These are phyloP conservation scores for Guadua angustifolia DNA, from an alignment of 176 grass and related monocot species.

Conservation along the genomic window DNA sequence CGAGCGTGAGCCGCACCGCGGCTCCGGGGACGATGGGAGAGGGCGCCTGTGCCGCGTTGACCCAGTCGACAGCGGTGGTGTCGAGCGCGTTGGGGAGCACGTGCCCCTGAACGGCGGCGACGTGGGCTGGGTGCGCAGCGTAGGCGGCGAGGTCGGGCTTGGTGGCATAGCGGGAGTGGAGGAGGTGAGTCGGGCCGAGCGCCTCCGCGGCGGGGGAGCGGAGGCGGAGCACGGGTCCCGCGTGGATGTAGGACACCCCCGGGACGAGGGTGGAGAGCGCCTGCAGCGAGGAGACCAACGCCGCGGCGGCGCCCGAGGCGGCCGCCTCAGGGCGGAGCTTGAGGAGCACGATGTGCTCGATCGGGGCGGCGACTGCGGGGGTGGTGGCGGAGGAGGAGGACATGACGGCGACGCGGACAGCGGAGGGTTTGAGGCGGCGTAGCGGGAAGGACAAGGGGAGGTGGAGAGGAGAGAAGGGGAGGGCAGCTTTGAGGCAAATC, in stretches of 20 bases:
- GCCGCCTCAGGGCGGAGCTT: conserved; percentile 61
- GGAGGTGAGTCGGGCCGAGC: conserved; percentile 70
- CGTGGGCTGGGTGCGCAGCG: conserved; percentile 68
- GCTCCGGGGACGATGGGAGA: conserved; percentile 49
- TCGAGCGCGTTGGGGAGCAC: conserved; percentile 74
- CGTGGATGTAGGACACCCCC: conserved; percentile 69
- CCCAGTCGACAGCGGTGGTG: conserved; percentile 79
- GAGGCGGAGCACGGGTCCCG: conserved; percentile 68
- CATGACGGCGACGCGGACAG: conserved; percentile 33
- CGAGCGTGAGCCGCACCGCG: conserved; percentile 72
- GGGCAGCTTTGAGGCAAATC: conserved; percentile 40
- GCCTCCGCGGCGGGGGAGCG: conserved; percentile 72
- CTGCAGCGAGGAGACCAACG: conserved; percentile 66
- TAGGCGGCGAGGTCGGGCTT: conserved; percentile 81
- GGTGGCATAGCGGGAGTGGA: conserved; percentile 80
- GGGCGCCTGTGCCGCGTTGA: conserved; percentile 48
- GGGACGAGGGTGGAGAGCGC: conserved; percentile 61
- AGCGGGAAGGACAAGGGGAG: conserved; percentile 31
- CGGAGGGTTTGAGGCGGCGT: conserved; percentile 46
- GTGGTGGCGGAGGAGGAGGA: background rate
- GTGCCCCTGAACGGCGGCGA: conserved; percentile 67
- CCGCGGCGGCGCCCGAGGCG: conserved; percentile 54
- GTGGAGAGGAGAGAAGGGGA: conserved; percentile 29
- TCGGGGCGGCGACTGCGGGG: background rate
- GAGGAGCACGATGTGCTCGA: conserved; percentile 98